Evolutionary conservation across 2,329 filamentous ascomycete species (phyloP).

Genomic region (Hyphodiscus sp.): DNA sequence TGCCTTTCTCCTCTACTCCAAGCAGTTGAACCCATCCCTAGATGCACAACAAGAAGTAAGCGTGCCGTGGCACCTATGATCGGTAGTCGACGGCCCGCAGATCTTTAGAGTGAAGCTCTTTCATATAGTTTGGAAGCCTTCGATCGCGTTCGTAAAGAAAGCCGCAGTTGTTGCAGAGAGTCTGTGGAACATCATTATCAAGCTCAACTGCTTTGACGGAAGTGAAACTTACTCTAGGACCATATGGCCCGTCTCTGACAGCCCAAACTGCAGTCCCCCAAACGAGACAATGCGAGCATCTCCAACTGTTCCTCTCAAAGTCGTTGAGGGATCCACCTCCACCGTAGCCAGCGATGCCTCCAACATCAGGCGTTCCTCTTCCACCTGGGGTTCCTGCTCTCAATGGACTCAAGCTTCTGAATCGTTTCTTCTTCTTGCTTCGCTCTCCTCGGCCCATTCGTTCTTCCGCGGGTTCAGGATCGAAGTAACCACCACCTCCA

Average conservation of each 20-base stretch:
- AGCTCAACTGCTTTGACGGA: background rate
- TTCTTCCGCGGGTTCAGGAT: slow-evolving; percentile 56
- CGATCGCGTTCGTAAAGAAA: slow-evolving; percentile 83
- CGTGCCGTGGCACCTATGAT: slow-evolving; percentile 9
- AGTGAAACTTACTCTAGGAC: slow-evolving; percentile 61
- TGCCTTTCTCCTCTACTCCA: slow-evolving; percentile 9
- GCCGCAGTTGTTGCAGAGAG: slow-evolving; percentile 89
- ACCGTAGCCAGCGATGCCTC: slow-evolving; percentile 62
- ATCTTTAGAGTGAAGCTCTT: slow-evolving; percentile 52
- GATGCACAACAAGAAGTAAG: background rate
- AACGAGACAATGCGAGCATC: slow-evolving; percentile 79
- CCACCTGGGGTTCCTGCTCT: slow-evolving; percentile 60
- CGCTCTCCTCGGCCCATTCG: slow-evolving; percentile 87
- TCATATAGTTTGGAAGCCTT: slow-evolving; percentile 71
- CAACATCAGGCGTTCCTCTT: slow-evolving; percentile 75
- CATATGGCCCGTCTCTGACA: slow-evolving; percentile 82
- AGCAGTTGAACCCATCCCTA: background rate
- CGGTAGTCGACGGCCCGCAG: slow-evolving; percentile 26
- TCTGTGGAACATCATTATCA: slow-evolving; percentile 36
- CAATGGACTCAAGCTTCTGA: slow-evolving; percentile 78
- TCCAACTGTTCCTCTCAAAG: slow-evolving; percentile 75
- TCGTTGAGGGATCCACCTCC: slow-evolving; percentile 58
- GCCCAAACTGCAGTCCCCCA: slow-evolving; percentile 93
- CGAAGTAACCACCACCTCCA: slow-evolving; percentile 37
- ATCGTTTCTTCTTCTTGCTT: slow-evolving; percentile 91